Base-by-base conservation (phyloP, 2,329 filamentous ascomycete species). In the Catunica adiposa region DNA sequence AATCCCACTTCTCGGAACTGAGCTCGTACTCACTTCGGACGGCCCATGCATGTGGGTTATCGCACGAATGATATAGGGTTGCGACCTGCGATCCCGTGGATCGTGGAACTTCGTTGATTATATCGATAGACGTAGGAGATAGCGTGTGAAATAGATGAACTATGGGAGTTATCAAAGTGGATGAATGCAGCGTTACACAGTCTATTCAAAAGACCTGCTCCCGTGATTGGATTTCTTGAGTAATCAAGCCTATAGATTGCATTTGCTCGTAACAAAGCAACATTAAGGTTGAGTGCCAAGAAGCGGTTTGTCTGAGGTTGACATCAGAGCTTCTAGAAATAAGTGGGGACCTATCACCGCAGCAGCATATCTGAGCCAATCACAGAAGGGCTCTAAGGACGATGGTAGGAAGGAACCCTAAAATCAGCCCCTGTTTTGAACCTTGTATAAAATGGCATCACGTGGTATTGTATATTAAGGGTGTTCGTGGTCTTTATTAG, bases 301-400 rank as follows among this genome's bases (percentile, higher is more conserved):
- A 20, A 42, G 38, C 5, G 5, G 5, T 42, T 20, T 4, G 7
- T 37, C n/a, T 6, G 15, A 20, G 38, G 44, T 25, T 48, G 22
- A 29, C 17, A 48, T 48, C 44, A 48, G 44, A 48, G 22, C 44
- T 48, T 25, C 44, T 48, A 11, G 44, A 48, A 48, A 34, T 34
- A 48, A 48, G 44, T 48, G 44, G 44, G 23, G 44, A 48, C 14
- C 38, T 29, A 44, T 44, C 3, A n/a, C 40, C 40, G 5, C 40
- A 34, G 29, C 17, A n/a, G 40, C 15, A 22, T 44, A n/a, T 11
- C 8, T 17, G 9, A n/a, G n/a, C 40, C 40, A 44, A 44, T 44
- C 40, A 44, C 7, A 22, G 4, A 17, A n/a, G 9, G 40, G 15
- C 8, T 11, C n/a, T 17, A 22, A n/a, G 20, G 20, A n/a, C 3